phyloP scores from a whole-genome alignment of 495 filamentous ascomycete genomes.

The Xylaria venustula region DNA sequence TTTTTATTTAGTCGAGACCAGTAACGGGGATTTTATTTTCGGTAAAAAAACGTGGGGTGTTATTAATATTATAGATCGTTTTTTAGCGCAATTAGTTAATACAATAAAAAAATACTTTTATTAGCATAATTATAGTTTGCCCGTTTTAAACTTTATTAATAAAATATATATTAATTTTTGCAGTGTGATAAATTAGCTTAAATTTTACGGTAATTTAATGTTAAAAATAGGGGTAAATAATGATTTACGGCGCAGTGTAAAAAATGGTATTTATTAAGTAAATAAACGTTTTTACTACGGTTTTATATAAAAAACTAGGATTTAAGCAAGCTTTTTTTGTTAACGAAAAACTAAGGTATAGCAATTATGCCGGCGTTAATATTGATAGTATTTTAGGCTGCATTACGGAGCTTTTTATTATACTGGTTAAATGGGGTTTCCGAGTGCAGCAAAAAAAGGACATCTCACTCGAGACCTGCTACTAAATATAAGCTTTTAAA shows the following conservation, averaged over 20 bases:
- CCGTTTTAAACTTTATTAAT: not conserved
- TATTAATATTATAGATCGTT: slow-evolving; percentile 33
- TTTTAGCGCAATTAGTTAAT: slow-evolving; percentile 31
- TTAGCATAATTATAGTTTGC: not conserved
- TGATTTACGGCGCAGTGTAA: slow-evolving; percentile 39
- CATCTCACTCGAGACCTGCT: no score
- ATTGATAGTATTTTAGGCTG: slow-evolving; percentile 25
- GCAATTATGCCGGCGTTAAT: slow-evolving; percentile 32
- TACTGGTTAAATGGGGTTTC: no score
- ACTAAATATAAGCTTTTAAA: no score
- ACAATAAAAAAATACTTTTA: slow-evolving; percentile 29
- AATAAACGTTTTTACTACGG: slow-evolving; percentile 31
- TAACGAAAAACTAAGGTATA: slow-evolving; percentile 22
- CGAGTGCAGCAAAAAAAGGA: no score
- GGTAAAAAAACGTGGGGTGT: slow-evolving; percentile 23
- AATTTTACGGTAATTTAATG: not conserved
- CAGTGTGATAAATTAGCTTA: no score
- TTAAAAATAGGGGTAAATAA: not conserved
- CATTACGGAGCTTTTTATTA: no score
- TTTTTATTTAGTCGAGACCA: slow-evolving; percentile 18
- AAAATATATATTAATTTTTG: not conserved
- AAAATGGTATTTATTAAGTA: slow-evolving; percentile 37
- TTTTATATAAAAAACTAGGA: slow-evolving; percentile 38
- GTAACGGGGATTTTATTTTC: slow-evolving; percentile 5
- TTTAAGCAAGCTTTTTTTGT: slow-evolving; percentile 25